Conservation (phyloP, 129 eudicot species). For the Centaurea solstitialis region DNA sequence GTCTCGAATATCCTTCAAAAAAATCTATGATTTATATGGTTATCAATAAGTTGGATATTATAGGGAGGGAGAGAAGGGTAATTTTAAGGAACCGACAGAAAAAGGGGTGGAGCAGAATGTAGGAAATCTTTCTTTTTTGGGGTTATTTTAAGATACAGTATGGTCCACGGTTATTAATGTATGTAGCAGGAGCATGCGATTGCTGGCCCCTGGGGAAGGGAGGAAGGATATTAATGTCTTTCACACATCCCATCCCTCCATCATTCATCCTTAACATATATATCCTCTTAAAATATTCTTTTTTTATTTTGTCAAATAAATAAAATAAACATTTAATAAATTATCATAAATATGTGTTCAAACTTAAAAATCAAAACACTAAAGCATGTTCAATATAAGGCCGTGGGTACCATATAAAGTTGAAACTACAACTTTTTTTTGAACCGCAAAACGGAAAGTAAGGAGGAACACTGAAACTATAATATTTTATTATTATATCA, state of each 20-base stretch:
- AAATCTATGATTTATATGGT: no score
- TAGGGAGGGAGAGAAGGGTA: slow-evolving; percentile 28
- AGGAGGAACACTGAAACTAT: no score
- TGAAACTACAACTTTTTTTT: no score
- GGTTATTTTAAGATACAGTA: slow-evolving; percentile 26
- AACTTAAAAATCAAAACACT: no score
- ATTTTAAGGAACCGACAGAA: slow-evolving; percentile 48
- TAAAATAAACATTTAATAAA: no score
- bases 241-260: slow-evolving; percentile 37
- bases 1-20: no score
- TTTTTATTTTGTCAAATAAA: no score
- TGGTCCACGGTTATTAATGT: slow-evolving; percentile 33
- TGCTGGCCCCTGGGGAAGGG: slow-evolving; percentile 2
- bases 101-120: slow-evolving; percentile 53
- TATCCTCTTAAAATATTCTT: neutral
- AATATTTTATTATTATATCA: no score
- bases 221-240: slow-evolving; percentile 22
- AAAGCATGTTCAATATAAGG: no score
- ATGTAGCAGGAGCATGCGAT: slow-evolving; percentile 25
- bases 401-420: no score
- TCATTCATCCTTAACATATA: slow-evolving; percentile 1
- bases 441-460: no score
- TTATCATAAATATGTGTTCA: no score
- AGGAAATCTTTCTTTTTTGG: slow-evolving; percentile 43
- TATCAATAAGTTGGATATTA: neutral